These are phyloP conservation scores for Fusarium drepaniforme DNA, from an alignment of 2,329 filamentous ascomycete genomes.

Conservation along the genomic window DNA sequence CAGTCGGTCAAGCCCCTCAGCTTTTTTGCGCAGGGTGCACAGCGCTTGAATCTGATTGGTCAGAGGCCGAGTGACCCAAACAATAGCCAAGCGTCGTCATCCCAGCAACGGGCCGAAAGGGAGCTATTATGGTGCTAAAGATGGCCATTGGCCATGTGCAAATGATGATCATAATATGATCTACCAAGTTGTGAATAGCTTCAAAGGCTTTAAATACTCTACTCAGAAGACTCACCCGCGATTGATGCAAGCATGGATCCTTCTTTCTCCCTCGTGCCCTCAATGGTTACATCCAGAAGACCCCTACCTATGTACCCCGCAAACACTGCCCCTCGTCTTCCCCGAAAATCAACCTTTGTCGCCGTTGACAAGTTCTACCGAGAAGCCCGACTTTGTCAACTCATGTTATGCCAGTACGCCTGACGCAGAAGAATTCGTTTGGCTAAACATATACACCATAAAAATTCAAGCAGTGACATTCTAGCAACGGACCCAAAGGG, in stretches of 20 bases:
- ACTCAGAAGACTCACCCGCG: not conserved
- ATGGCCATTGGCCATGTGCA: not conserved
- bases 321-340: not conserved
- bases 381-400: not conserved
- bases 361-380: not conserved
- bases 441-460: too few relatives aligned
- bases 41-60: conserved; percentile 38
- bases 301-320: not conserved
- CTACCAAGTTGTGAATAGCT: not conserved
- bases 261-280: not conserved
- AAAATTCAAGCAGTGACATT: too few relatives aligned
- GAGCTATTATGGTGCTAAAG: not conserved
- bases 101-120: conserved; percentile 24
- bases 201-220: not conserved
- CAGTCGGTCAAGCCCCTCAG: conserved; percentile 41
- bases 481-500: too few relatives aligned
- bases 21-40: conserved; percentile 25
- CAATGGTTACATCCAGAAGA: not conserved
- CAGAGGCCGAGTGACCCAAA: conserved; percentile 25
- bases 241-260: not conserved
- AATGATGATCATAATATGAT: not conserved
- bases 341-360: not conserved
- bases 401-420: too few relatives aligned
- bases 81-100: conserved; percentile 32
- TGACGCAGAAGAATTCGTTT: too few relatives aligned